Evolutionary conservation across 2,329 filamentous ascomycete genomes (phyloP).

Genomic region (Sporothrix euskadiensis): DNA sequence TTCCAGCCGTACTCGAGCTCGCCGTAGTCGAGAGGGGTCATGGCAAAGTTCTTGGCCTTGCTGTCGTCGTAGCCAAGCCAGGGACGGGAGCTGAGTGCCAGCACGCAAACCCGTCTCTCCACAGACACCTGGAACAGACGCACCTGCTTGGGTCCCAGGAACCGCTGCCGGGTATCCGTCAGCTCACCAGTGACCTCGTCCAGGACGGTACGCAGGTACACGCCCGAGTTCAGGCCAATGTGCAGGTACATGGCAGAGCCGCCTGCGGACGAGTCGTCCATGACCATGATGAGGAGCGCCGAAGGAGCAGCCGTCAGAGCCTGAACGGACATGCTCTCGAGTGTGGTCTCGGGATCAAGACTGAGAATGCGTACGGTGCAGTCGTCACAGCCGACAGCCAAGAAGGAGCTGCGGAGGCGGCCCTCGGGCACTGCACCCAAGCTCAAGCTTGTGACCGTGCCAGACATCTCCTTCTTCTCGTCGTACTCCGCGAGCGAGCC

Average conservation of each 20-base stretch:
- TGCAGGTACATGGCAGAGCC: conserved; percentile 90
- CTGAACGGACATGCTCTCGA: conserved; percentile 93
- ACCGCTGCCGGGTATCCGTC: conserved; percentile 90
- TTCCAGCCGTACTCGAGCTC: conserved; percentile 93
- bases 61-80: conserved; percentile 94
- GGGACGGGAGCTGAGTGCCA: conserved; percentile 89
- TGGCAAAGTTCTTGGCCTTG: conserved; percentile 82
- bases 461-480: conserved; percentile 91
- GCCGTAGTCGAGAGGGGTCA: conserved; percentile 87
- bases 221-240: conserved; percentile 91
- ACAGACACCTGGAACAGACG: conserved; percentile 90
- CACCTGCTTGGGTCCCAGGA: conserved; percentile 86
- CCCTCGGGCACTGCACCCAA: conserved; percentile 91
- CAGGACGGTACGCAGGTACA: conserved; percentile 91
- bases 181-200: conserved; percentile 95
- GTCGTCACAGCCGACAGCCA: conserved; percentile 96
- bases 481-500: conserved; percentile 91
- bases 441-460: conserved; percentile 92
- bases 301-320: conserved; percentile 88
- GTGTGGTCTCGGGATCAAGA: conserved; percentile 81
- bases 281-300: conserved; percentile 85
- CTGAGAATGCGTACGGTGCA: conserved; percentile 92
- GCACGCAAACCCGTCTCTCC: conserved; percentile 77
- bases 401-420: conserved; percentile 81
- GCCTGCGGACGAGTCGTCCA: conserved; percentile 89